Evolutionary conservation across 177 flowering plant species (phyloP), one percentile per base, ranked within the genome.

Genomic region (Tripterygium wilfordii): DNA sequence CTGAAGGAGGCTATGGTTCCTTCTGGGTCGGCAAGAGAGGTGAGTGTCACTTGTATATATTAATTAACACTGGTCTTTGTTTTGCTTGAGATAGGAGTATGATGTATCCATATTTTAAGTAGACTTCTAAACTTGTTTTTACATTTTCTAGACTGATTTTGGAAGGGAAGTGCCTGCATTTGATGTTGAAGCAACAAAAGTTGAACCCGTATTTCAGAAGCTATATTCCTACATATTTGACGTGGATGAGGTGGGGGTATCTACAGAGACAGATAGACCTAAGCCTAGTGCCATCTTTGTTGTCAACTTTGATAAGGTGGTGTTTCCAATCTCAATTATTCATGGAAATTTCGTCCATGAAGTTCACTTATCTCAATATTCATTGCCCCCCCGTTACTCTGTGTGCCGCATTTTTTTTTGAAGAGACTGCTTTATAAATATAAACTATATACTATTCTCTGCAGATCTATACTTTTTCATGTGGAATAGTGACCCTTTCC

Each of bases 291-390:
- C 81, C 33, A 80, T 92, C 36, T 92, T 92, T 72, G 49, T 92
- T 55, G 82, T 86, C 53, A 92, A 92, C 62, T 92, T 92, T 66
- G 99, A 89, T 65, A 92, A 92, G 96, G 96, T 92, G 51, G 3
- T 22, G 16, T n/a, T 36, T 37, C 2, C 33, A 10, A 10, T 32
- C 8, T 32, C n/a, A n/a, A n/a, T n/a, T n/a, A n/a, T n/a, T n/a
- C n/a, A n/a, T n/a, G n/a, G n/a, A n/a, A n/a, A n/a, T n/a, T n/a
- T n/a, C n/a, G n/a, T 15, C 14, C 14, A 35, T 35, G 38, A n/a
- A 4, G 15, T 16, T 36, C 5, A 36, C 39, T 36, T 16, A n/a
- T n/a, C n/a, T n/a, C n/a, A n/a, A n/a, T n/a, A n/a, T n/a, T n/a
- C n/a, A n/a, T n/a, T n/a, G n/a, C n/a, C n/a, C n/a, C n/a, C n/a